phyloP scores from a whole-genome alignment of 2,329 filamentous ascomycete species.

The Pseudocercospora musae region DNA sequence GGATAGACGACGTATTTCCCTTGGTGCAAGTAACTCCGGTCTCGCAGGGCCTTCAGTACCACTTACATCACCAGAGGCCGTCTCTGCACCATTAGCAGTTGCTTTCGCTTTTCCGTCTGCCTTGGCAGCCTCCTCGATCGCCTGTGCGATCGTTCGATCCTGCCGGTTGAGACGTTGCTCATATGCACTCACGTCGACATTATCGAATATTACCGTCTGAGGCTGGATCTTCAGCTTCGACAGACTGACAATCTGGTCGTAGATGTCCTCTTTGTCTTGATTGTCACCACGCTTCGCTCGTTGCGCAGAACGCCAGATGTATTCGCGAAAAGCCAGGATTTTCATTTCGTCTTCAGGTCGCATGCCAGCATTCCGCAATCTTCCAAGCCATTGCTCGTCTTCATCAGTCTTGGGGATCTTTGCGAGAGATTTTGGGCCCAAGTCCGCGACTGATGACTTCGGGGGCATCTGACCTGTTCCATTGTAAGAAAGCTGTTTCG shows the following conservation, averaged over 20 bases:
- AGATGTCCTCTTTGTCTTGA: slow-evolving; percentile 38
- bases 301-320: slow-evolving; percentile 81
- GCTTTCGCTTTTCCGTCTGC: slow-evolving; percentile 8
- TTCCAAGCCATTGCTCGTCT: slow-evolving; percentile 88
- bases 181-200: slow-evolving; percentile 55
- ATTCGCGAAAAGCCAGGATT: slow-evolving; percentile 78
- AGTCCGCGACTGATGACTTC: slow-evolving; percentile 56
- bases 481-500: slow-evolving; percentile 61
- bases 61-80: slow-evolving; percentile 5
- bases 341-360: slow-evolving; percentile 82
- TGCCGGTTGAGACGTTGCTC: slow-evolving; percentile 35
- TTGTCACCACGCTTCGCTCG: slow-evolving; percentile 61
- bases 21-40: slow-evolving; percentile 5
- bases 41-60: slow-evolving; percentile 1
- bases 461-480: slow-evolving; percentile 53
- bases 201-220: slow-evolving; percentile 91
- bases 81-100: not conserved
- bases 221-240: slow-evolving; percentile 73
- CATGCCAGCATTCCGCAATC: slow-evolving; percentile 81
- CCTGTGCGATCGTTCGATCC: slow-evolving; percentile 73
- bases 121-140: slow-evolving; percentile 70
- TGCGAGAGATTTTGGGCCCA: slow-evolving; percentile 56
- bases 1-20: slow-evolving; percentile 13
- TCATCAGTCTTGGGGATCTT: slow-evolving; percentile 77
- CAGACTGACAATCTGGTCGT: slow-evolving; percentile 70